Evolutionary conservation across 495 filamentous ascomycete species (phyloP).

Genomic region (Aspergillus nanangensis): DNA sequence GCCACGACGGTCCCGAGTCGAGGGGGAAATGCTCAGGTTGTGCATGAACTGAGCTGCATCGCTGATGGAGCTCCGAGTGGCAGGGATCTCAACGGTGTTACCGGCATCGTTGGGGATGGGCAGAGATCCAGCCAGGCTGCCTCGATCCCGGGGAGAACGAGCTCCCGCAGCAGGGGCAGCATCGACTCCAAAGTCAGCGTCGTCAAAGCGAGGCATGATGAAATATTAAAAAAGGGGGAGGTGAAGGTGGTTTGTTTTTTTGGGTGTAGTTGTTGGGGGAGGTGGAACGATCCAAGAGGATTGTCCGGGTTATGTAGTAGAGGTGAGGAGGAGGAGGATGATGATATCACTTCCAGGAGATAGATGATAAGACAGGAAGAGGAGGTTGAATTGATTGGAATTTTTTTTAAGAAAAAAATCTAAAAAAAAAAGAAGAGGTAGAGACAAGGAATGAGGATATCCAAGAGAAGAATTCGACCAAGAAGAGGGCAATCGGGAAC

Average conservation of each 20-base stretch:
- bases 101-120: constrained; percentile 45
- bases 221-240: neutral
- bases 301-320: neutral
- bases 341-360: neutral
- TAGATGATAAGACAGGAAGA: neutral
- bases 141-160: constrained; percentile 25
- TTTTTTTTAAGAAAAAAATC: neutral
- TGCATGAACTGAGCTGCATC: constrained; percentile 71
- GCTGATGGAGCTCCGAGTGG: constrained; percentile 62
- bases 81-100: constrained; percentile 66
- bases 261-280: neutral
- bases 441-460: constrained; percentile 6
- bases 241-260: constrained; percentile 2
- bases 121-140: constrained; percentile 28
- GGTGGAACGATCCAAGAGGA: neutral
- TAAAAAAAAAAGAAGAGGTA: constrained; percentile 3
- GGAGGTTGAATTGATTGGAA: constrained; percentile 2
- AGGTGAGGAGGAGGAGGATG: neutral
- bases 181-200: constrained; percentile 48
- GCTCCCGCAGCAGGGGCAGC: constrained; percentile 22
- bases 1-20: constrained; percentile 59
- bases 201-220: constrained; percentile 63
- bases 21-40: constrained; percentile 62
- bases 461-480: constrained; percentile 7
- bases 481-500: constrained; percentile 4